A percentile compares a stretch with the other conserved stretches of the same genome.
Conservation (phyloP, 2,329 filamentous ascomycete species). For the Xylaria sp. region DNA sequence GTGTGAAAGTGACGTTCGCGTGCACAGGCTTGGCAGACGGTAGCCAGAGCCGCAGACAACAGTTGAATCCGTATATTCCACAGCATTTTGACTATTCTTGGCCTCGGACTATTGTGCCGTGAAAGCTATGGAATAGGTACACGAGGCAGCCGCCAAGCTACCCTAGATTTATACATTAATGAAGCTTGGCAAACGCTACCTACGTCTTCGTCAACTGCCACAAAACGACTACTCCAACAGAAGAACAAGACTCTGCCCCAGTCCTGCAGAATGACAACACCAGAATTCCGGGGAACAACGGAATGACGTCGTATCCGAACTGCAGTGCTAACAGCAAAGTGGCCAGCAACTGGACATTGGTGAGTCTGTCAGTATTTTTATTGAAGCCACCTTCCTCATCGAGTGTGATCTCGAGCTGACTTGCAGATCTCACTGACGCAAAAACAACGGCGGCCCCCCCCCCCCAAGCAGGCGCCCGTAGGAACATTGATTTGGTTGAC, state of each 20-base stretch:
- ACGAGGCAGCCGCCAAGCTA: not conserved
- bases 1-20: constrained; percentile 36
- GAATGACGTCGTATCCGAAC: constrained; percentile 21
- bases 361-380: not conserved
- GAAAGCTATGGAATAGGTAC: not conserved
- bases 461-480: not conserved
- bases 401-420: constrained; percentile 18
- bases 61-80: constrained; percentile 17
- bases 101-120: not conserved
- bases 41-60: constrained; percentile 26
- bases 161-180: constrained; percentile 13
- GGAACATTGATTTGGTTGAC: not conserved
- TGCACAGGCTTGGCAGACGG: constrained; percentile 38
- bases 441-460: not conserved
- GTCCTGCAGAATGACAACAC: constrained; percentile 28
- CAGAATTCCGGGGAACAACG: not conserved
- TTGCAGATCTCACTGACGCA: constrained; percentile 28
- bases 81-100: constrained; percentile 17
- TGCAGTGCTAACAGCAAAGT: not conserved
- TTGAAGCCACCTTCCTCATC: constrained; percentile 33
- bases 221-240: constrained; percentile 4
- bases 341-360: constrained; percentile 8
- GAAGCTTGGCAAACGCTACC: not conserved
- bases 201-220: not conserved
- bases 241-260: not conserved